Conservation (phyloP, 1,284 basidiomycete species). For the Heterobasidion annosum region DNA sequence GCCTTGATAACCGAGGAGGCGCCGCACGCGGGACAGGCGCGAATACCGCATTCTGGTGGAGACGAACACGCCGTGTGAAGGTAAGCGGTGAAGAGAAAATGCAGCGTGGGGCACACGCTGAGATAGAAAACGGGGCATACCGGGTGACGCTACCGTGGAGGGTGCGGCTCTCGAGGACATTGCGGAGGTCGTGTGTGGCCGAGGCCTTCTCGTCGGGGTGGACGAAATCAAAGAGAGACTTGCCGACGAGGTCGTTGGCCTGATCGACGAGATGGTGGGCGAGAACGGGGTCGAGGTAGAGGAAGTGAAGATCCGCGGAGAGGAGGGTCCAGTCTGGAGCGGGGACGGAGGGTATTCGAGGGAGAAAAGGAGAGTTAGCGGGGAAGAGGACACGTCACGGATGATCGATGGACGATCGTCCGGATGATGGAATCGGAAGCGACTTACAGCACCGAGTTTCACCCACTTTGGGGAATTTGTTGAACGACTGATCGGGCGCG, state of each 20-base stretch:
- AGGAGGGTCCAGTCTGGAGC: conserved; percentile 63
- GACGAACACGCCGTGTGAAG: conserved; percentile 9
- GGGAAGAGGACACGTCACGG: conserved; percentile 12
- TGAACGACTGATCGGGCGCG: conserved; percentile 10
- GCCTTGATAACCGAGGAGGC: conserved; percentile 53
- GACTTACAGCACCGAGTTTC: conserved; percentile 69
- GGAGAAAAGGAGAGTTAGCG: conserved; percentile 8
- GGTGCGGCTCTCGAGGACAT: conserved; percentile 72
- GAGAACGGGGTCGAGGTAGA: conserved; percentile 87
- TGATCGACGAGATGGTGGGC: conserved; percentile 69
- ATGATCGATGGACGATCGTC: conserved; percentile 27
- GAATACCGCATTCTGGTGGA: conserved; percentile 62
- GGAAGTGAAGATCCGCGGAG: conserved; percentile 68
- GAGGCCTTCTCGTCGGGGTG: conserved; percentile 84
- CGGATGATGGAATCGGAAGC: conserved; percentile 16
- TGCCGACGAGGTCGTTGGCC: conserved; percentile 61
- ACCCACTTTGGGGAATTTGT: conserved; percentile 42
- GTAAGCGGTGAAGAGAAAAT: conserved; percentile 2
- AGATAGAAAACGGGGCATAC: conserved; percentile 29
- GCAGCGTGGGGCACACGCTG: conserved; percentile 5
- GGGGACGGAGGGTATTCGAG: conserved; percentile 6
- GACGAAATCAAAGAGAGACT: conserved; percentile 77
- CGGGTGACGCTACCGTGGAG: conserved; percentile 90
- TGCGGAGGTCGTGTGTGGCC: conserved; percentile 69
- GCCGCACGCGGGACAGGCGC: conserved; percentile 61